phyloP scores from a whole-genome alignment of 768 basidiomycete genomes.

The Lactarius indigo region DNA sequence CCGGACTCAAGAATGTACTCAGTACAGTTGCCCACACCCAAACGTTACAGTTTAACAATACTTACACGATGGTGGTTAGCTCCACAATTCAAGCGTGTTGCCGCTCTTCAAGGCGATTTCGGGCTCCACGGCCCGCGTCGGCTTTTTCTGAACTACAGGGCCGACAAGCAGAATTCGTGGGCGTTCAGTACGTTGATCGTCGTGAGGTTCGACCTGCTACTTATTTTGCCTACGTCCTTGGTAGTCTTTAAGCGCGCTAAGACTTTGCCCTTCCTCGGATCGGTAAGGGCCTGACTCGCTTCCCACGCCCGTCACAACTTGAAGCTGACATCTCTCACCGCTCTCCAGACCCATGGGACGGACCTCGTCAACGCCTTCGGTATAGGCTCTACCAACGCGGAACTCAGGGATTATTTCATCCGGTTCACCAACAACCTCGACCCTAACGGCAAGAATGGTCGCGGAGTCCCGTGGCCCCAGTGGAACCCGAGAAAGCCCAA shows the following conservation, averaged over 20 bases:
- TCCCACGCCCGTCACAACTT: background rate
- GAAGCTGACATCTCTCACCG: background rate
- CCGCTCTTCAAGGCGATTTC: conserved; percentile 23
- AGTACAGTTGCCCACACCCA: conserved; percentile 26
- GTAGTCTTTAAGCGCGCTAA: conserved; percentile 24
- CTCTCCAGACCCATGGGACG: conserved; percentile 4
- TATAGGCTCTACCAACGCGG: background rate
- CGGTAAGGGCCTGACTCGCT: conserved; percentile 5
- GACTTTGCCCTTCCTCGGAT: conserved; percentile 15
- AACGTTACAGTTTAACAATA: background rate
- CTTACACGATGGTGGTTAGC: background rate
- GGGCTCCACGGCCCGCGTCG: conserved; percentile 25
- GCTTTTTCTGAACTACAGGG: conserved; percentile 13
- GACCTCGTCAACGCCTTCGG: conserved; percentile 18
- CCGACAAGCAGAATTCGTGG: conserved; percentile 20
- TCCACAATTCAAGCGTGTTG: conserved; percentile 23
- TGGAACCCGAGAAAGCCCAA: conserved; percentile 17
- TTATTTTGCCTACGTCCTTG: background rate
- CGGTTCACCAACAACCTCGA: conserved; percentile 21
- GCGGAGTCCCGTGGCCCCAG: conserved; percentile 19
- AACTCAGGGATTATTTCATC: conserved; percentile 23
- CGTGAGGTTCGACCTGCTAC: no score
- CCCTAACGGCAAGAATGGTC: conserved; percentile 18
- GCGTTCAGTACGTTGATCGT: conserved; percentile 13
- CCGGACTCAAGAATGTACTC: conserved; percentile 25